A percentile compares a stretch with the other conserved stretches of the same genome.
Evolutionary conservation across 768 basidiomycete genomes (phyloP).

Genomic region (Flagelloscypha sp.): DNA sequence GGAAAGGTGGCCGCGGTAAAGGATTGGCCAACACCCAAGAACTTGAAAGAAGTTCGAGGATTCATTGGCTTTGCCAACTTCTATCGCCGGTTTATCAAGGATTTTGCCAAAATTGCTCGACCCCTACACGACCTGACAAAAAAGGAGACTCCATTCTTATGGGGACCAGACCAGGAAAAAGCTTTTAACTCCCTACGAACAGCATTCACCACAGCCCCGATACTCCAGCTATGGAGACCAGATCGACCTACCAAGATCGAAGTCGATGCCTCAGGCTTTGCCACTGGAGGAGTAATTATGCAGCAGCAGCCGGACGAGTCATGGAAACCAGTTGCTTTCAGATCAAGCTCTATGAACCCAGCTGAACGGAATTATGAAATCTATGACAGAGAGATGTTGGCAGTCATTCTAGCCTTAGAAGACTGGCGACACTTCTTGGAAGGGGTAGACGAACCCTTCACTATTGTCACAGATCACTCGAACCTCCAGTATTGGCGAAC

Average conservation of each 20-base stretch:
- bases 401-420: conserved; percentile 15
- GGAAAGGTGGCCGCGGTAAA: conserved; percentile 11
- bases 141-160: conserved; percentile 7
- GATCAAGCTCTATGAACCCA: conserved; percentile 13
- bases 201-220: conserved; percentile 12
- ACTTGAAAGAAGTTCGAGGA: conserved; percentile 7
- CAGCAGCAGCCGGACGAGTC: conserved; percentile 15
- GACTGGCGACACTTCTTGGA: conserved; percentile 9
- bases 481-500: conserved; percentile 17
- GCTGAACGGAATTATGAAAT: conserved; percentile 18
- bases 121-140: conserved; percentile 9
- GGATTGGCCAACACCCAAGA: conserved; percentile 13
- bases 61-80: conserved; percentile 16
- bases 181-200: conserved; percentile 17
- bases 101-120: conserved; percentile 9
- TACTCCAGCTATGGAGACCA: too few species aligned
- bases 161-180: conserved; percentile 8
- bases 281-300: conserved; percentile 15
- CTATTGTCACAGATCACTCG: conserved; percentile 21
- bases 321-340: conserved; percentile 17
- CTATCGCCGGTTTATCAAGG: conserved; percentile 7
- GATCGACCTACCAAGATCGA: conserved; percentile 18
- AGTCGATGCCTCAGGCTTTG: conserved; percentile 15
- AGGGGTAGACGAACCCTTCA: conserved; percentile 10
- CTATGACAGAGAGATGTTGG: conserved; percentile 21